A percentile compares a stretch with the other conserved stretches of the same genome.
phyloP scores from a whole-genome alignment of 169 alveolate species.

The Plasmodium falciparum region DNA sequence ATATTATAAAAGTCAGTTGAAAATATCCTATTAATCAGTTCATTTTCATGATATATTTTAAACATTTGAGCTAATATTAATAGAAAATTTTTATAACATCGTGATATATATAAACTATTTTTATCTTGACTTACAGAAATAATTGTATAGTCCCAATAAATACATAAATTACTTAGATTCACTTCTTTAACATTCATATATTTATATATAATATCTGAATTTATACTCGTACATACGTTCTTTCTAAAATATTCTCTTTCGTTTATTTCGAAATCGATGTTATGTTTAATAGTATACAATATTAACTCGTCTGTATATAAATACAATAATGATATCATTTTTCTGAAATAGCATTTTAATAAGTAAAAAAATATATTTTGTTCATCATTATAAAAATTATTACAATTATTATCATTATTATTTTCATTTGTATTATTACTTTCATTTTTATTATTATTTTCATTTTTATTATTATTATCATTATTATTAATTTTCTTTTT shows the following conservation, averaged over 20 bases:
- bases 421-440: background rate
- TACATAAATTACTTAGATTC: conserved; percentile 50
- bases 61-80: conserved; percentile 16
- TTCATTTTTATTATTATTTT: background rate
- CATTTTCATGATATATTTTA: conserved; percentile 8
- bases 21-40: background rate
- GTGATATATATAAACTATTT: conserved; percentile 42
- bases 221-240: conserved; percentile 19
- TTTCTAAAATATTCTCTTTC: conserved; percentile 60
- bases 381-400: too few relatives aligned
- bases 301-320: conserved; percentile 72
- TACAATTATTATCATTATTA: background rate
- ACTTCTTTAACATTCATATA: conserved; percentile 30
- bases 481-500: too few relatives aligned
- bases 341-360: conserved; percentile 60
- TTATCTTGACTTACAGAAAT: conserved; percentile 74
- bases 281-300: conserved; percentile 56
- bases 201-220: conserved; percentile 26
- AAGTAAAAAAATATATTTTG: conserved; percentile 5
- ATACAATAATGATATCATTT: conserved; percentile 52
- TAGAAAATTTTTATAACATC: conserved; percentile 60
- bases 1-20: conserved; percentile 11
- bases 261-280: conserved; percentile 46
- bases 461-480: background rate
- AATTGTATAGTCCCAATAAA: conserved; percentile 76